These are phyloP conservation scores for Vitis amurensis DNA, from an alignment of 164 flowering plant genomes.

Conservation along the genomic window DNA sequence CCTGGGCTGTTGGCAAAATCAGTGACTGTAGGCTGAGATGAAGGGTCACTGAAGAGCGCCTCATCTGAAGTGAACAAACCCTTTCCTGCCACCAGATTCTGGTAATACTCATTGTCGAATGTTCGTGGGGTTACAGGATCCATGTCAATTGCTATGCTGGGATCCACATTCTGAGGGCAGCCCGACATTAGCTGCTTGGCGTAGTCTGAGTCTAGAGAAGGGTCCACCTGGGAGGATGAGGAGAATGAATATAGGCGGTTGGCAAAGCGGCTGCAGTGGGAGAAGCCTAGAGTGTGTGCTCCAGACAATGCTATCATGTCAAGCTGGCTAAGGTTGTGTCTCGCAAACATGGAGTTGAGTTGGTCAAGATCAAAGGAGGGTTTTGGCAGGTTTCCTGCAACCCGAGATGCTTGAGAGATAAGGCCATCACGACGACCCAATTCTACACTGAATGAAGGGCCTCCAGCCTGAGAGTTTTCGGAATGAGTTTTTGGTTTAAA, in stretches of 20 bases:
- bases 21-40: constrained; percentile 41
- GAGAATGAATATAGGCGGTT: constrained; percentile 59
- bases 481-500: too few relatives aligned
- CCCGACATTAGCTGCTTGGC: constrained; percentile 51
- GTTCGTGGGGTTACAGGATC: constrained; percentile 57
- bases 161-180: constrained; percentile 60
- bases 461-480: constrained; percentile 51
- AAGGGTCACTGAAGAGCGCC: constrained; percentile 49
- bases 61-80: constrained; percentile 76
- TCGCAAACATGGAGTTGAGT: constrained; percentile 48
- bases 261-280: constrained; percentile 69
- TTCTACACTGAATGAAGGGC: constrained; percentile 61
- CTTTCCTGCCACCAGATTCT: constrained; percentile 53
- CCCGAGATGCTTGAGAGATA: constrained; percentile 55
- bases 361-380: constrained; percentile 39
- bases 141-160: constrained; percentile 51
- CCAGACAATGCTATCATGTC: constrained; percentile 86
- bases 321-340: constrained; percentile 40
- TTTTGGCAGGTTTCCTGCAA: constrained; percentile 60
- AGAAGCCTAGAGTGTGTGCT: constrained; percentile 79
- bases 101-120: constrained; percentile 70
- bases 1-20: constrained; percentile 43
- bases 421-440: constrained; percentile 75
- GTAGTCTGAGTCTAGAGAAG: constrained; percentile 56
- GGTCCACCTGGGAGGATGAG: constrained; percentile 47